phyloP scores from a whole-genome alignment of 345 rosid genomes.

The Melaleuca quinquenervia region DNA sequence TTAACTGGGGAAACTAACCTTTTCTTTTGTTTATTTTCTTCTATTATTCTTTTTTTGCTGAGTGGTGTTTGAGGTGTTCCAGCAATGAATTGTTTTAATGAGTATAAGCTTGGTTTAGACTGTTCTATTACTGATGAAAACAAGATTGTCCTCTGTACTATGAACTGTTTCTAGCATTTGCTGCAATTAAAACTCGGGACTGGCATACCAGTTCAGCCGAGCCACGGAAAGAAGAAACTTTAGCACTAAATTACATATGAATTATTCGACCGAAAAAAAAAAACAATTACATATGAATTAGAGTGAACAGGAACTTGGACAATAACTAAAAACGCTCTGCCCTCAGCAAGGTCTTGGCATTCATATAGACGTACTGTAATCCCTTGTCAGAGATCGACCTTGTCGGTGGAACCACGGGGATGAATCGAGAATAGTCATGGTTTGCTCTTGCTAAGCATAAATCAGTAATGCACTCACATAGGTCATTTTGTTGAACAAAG shows the following conservation, averaged over 20 bases:
- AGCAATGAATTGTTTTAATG: background rate
- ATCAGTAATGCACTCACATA: slow-evolving; percentile 26
- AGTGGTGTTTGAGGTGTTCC: background rate
- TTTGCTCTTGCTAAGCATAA: slow-evolving; percentile 44
- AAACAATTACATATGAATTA: background rate
- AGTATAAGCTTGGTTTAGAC: background rate
- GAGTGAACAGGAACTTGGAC: background rate
- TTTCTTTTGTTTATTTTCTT: background rate
- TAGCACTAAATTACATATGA: background rate
- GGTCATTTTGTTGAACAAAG: slow-evolving; percentile 28
- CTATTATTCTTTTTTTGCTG: background rate
- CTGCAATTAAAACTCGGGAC: background rate
- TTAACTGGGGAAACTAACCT: background rate
- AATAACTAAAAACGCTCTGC: background rate
- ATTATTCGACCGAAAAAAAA: background rate
- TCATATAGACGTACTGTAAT: slow-evolving; percentile 34
- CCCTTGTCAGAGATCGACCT: slow-evolving; percentile 14
- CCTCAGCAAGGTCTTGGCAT: background rate
- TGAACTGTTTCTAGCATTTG: background rate
- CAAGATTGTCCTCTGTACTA: background rate
- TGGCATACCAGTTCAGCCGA: background rate
- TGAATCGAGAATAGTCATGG: slow-evolving; percentile 36
- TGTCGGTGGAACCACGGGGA: slow-evolving; percentile 8
- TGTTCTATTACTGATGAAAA: background rate
- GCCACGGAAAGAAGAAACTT: background rate